A percentile compares a stretch with the other conserved stretches of the same genome.
Evolutionary conservation across 805 yeast species (phyloP).

Genomic region (Brettanomyces naardenensis): DNA sequence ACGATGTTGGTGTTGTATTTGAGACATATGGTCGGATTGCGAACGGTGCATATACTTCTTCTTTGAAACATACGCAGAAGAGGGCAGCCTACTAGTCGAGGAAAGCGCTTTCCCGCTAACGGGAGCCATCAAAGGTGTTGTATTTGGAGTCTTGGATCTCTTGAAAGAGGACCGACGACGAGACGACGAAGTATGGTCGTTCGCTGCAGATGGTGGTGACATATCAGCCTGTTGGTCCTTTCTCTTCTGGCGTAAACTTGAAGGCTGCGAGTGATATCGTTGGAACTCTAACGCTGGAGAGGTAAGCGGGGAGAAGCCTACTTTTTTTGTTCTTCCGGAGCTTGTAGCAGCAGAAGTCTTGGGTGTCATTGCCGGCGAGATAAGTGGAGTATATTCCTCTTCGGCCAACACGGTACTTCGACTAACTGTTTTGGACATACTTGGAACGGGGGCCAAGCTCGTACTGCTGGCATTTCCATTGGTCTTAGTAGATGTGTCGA

Average conservation of each 20-base stretch:
- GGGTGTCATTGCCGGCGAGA: constrained; percentile 72
- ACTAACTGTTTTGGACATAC: constrained; percentile 5
- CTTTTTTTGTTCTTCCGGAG: constrained; percentile 7
- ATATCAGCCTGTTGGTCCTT: constrained; percentile 16
- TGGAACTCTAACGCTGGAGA: constrained; percentile 61
- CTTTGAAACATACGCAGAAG: constrained; percentile 10
- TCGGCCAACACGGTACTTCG: constrained; percentile 39
- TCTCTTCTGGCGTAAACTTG: constrained; percentile 21
- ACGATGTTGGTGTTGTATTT: constrained; percentile 11
- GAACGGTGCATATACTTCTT: constrained; percentile 3
- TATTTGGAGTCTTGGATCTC: constrained; percentile 31
- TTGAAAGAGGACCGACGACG: constrained; percentile 14
- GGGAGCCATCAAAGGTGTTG: constrained; percentile 33
- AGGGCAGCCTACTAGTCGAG: constrained; percentile 6
- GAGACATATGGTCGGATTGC: constrained; percentile 7
- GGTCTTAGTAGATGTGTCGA: background rate
- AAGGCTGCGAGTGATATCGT: constrained; percentile 8
- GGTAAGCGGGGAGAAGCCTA: constrained; percentile 43
- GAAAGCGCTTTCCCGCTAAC: constrained; percentile 11
- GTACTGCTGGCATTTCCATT: constrained; percentile 3
- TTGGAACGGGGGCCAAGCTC: constrained; percentile 1
- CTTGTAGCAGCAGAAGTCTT: constrained; percentile 9
- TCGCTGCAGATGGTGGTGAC: constrained; percentile 18
- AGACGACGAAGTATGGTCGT: constrained; percentile 6
- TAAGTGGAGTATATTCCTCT: constrained; percentile 64